These are phyloP conservation scores for Scheffersomyces segobiensis DNA, from an alignment of 1,139 yeast genomes.

Conservation along the genomic window DNA sequence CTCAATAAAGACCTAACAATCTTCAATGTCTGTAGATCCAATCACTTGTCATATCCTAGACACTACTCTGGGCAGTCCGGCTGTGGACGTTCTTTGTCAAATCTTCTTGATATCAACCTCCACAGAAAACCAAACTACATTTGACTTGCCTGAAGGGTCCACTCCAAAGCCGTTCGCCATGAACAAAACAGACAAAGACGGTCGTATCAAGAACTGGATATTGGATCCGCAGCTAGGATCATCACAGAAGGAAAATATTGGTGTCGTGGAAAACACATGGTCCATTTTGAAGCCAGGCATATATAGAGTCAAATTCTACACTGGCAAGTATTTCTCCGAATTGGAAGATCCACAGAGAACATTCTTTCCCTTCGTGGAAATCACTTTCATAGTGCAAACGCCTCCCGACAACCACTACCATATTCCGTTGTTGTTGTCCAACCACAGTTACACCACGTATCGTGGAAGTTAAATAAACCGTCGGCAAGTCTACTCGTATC, in stretches of 20 bases:
- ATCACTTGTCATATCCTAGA: constrained; percentile 88
- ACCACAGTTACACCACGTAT: constrained; percentile 85
- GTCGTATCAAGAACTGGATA: constrained; percentile 72
- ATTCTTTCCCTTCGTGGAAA: constrained; percentile 85
- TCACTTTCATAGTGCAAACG: constrained; percentile 60
- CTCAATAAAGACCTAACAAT: neutral
- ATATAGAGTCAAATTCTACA: constrained; percentile 74
- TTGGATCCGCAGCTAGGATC: constrained; percentile 38
- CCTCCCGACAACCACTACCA: constrained; percentile 83
- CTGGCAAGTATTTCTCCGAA: constrained; percentile 61
- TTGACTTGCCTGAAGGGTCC: constrained; percentile 18
- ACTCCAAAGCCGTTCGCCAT: constrained; percentile 50
- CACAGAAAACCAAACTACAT: constrained; percentile 23
- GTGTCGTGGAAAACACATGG: constrained; percentile 41
- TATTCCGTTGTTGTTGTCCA: constrained; percentile 78
- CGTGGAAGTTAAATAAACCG: constrained; percentile 58
- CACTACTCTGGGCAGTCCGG: constrained; percentile 83
- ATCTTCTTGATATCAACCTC: constrained; percentile 41
- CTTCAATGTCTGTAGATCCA: constrained; percentile 44
- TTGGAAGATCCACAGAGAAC: constrained; percentile 33
- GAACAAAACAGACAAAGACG: constrained; percentile 73
- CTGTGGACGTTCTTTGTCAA: constrained; percentile 63
- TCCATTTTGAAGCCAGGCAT: constrained; percentile 52
- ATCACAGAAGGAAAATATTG: constrained; percentile 23
- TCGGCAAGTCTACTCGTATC: neutral